Conservation (phyloP, 1,139 yeast genomes). For the Kodamaea sp. region DNA sequence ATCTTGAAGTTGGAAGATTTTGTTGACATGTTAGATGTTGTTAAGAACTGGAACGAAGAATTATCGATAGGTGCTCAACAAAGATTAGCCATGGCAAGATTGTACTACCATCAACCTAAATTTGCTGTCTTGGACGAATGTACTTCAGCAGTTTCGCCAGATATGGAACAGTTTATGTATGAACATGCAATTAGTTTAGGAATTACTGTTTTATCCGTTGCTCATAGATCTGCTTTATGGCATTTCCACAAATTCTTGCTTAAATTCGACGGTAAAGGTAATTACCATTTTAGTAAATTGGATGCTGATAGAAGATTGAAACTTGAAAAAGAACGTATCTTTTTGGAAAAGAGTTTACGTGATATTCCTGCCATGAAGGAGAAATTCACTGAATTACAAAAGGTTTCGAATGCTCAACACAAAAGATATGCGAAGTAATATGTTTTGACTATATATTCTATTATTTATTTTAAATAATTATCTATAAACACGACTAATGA, state of each 20-base stretch:
- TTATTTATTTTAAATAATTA: too few relatives aligned
- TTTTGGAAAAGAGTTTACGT: conserved; percentile 59
- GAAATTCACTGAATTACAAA: conserved; percentile 55
- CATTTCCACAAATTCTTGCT: conserved; percentile 80
- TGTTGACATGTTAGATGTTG: conserved; percentile 51
- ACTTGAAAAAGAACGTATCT: conserved; percentile 68
- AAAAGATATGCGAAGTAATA: conserved; percentile 6
- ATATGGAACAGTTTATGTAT: conserved; percentile 88
- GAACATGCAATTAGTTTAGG: conserved; percentile 76
- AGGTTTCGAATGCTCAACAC: conserved; percentile 48
- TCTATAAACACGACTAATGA: too few relatives aligned
- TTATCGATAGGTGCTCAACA: conserved; percentile 91
- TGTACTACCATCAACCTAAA: conserved; percentile 85
- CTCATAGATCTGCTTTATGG: conserved; percentile 92
- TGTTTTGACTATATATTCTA: too few relatives aligned
- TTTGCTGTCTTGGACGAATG: conserved; percentile 96
- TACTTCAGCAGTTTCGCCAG: conserved; percentile 89
- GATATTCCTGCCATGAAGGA: conserved; percentile 66
- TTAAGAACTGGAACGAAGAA: conserved; percentile 85
- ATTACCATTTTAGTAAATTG: conserved; percentile 63
- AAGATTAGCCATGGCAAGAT: conserved; percentile 87
- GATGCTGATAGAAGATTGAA: conserved; percentile 66
- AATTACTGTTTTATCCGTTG: conserved; percentile 82
- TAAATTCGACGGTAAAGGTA: conserved; percentile 83
- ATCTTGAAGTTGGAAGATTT: conserved; percentile 56